phyloP scores from a whole-genome alignment of 306 rosid genomes.

The Senna tora region DNA sequence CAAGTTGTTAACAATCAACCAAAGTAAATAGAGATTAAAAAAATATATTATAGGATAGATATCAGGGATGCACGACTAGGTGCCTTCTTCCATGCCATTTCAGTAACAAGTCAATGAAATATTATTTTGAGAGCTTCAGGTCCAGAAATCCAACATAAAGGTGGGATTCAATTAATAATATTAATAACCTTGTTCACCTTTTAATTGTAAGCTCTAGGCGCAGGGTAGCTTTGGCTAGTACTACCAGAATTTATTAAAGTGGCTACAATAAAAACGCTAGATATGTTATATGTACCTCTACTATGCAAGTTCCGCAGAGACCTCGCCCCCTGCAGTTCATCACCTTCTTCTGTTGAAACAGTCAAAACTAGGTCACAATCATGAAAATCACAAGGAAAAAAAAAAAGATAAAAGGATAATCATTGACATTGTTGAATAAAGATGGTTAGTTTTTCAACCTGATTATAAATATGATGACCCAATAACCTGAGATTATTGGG shows the following conservation, averaged over 20 bases:
- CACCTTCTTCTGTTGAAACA: conserved; percentile 68
- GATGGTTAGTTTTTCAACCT: background rate
- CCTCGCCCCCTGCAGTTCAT: conserved; percentile 96
- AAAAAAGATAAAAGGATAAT: background rate
- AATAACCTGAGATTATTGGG: background rate
- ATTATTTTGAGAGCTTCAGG: background rate
- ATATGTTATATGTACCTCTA: conserved; percentile 57
- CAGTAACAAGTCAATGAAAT: background rate
- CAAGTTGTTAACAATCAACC: conserved; percentile 9
- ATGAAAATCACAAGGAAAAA: background rate
- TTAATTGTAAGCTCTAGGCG: no score
- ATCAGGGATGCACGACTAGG: background rate
- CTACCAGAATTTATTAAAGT: background rate
- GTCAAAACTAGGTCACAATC: background rate
- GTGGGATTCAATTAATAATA: background rate
- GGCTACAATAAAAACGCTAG: conserved; percentile 2
- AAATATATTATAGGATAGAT: background rate
- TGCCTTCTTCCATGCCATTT: conserved; percentile 1
- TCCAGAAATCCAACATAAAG: background rate
- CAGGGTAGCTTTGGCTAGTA: background rate
- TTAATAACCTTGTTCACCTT: background rate
- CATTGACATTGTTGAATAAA: background rate
- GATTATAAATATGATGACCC: background rate
- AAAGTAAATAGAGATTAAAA: background rate
- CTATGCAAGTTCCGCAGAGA: conserved; percentile 93